Percentiles rank a stretch among this genome's conserved stretches.
These are phyloP conservation scores for Yamadazyma pseudoaaseri DNA, from an alignment of 1,139 yeast genomes.

Conservation along the genomic window DNA sequence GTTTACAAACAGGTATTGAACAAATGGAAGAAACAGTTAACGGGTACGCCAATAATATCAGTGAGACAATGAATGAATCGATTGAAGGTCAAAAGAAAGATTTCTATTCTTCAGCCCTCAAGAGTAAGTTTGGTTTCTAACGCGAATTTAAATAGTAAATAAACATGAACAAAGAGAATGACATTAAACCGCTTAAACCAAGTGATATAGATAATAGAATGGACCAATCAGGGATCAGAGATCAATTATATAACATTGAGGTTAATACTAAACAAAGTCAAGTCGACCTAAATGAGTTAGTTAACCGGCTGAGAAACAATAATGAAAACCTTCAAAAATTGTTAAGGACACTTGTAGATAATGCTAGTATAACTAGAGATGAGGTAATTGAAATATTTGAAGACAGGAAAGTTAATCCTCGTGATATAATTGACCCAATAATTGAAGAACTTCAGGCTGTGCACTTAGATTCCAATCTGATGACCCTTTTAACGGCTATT, in stretches of 20 bases:
- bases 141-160: no score
- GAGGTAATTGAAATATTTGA: constrained; percentile 17
- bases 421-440: constrained; percentile 25
- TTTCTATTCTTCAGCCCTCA: constrained; percentile 51
- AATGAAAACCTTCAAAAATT: constrained; percentile 38
- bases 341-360: constrained; percentile 31
- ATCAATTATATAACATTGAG: constrained; percentile 32
- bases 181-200: no score
- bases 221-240: no score
- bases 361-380: constrained; percentile 20
- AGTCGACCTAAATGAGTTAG: constrained; percentile 37
- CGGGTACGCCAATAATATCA: constrained; percentile 56
- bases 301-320: constrained; percentile 42
- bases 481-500: constrained; percentile 19
- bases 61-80: constrained; percentile 54
- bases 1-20: constrained; percentile 53
- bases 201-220: no score
- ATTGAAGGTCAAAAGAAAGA: constrained; percentile 51
- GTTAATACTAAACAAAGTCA: constrained; percentile 34
- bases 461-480: constrained; percentile 21
- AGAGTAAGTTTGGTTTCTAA: constrained; percentile 50
- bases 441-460: constrained; percentile 25
- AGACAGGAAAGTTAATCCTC: constrained; percentile 12
- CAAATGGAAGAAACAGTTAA: constrained; percentile 54
- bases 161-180: not conserved